phyloP scores from a whole-genome alignment of 2,329 filamentous ascomycete species.

The Clonostachys byssicola region DNA sequence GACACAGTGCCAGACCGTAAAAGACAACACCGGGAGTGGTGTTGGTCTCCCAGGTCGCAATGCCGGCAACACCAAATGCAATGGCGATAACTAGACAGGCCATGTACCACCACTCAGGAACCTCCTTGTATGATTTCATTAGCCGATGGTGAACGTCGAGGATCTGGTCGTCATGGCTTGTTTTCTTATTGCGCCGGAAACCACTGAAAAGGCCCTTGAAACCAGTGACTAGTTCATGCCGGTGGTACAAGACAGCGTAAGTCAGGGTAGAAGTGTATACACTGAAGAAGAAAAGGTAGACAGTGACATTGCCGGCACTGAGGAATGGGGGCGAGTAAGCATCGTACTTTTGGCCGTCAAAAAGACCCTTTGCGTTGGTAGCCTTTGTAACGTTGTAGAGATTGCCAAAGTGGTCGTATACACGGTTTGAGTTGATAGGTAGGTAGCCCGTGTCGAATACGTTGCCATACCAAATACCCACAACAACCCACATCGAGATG shows the following conservation, averaged over 20 bases:
- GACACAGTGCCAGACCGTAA: constrained; percentile 42
- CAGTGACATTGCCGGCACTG: constrained; percentile 40
- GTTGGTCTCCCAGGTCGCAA: constrained; percentile 43
- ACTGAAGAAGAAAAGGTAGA: constrained; percentile 53
- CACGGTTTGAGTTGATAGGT: constrained; percentile 45
- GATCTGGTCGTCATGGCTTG: constrained; percentile 17
- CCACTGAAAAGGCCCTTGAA: constrained; percentile 41
- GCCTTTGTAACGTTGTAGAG: constrained; percentile 40
- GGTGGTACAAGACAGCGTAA: constrained; percentile 46
- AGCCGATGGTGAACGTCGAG: constrained; percentile 43
- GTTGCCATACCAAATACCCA: constrained; percentile 55
- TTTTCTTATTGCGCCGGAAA: constrained; percentile 32
- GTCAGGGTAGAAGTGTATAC: constrained; percentile 47
- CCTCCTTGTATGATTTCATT: constrained; percentile 41
- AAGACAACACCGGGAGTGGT: constrained; percentile 47
- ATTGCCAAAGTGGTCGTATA: constrained; percentile 42
- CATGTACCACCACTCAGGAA: constrained; percentile 52
- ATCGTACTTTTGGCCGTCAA: constrained; percentile 39
- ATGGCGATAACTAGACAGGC: constrained; percentile 35
- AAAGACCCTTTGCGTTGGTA: constrained; percentile 35
- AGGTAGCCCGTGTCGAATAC: constrained; percentile 52
- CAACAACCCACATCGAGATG: constrained; percentile 47
- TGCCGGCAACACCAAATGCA: constrained; percentile 38
- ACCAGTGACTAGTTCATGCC: constrained; percentile 43
- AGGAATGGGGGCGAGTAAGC: constrained; percentile 48